Conservation (phyloP, 2,329 filamentous ascomycete genomes). For the Talaromyces verruculosus region DNA sequence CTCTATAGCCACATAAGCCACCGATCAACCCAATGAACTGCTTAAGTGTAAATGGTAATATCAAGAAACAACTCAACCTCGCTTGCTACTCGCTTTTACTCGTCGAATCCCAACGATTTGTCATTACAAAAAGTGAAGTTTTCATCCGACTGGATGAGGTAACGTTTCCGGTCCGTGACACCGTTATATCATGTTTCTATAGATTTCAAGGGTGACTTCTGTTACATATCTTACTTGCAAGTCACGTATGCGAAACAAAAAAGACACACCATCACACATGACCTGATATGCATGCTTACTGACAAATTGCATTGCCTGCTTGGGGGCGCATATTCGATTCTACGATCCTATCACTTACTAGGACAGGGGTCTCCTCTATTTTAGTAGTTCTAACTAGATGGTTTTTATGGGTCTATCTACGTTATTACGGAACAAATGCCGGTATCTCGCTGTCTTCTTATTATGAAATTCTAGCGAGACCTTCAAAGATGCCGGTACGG, state of each 20-base stretch:
- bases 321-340: not conserved
- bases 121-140: not conserved
- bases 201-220: not conserved
- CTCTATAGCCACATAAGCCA: not conserved
- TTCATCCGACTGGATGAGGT: not conserved
- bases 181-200: not conserved
- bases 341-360: not conserved
- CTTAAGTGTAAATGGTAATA: not conserved
- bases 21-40: not conserved
- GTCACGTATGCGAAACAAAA: not conserved
- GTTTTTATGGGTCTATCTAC: not conserved
- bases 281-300: conserved; percentile 15
- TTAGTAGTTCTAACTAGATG: not conserved
- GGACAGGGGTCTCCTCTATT: not conserved
- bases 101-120: not conserved
- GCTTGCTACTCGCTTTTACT: not conserved
- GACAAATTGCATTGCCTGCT: not conserved
- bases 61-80: not conserved
- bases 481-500: not conserved
- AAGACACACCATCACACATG: conserved; percentile 4
- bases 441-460: not conserved
- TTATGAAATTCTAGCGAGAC: not conserved
- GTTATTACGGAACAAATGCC: conserved; percentile 2
- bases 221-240: not conserved
- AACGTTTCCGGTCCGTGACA: not conserved